Evolutionary conservation across 768 basidiomycete genomes (phyloP), one percentile per base, ranked within the genome.

Genomic region (Boletus sensibilis): DNA sequence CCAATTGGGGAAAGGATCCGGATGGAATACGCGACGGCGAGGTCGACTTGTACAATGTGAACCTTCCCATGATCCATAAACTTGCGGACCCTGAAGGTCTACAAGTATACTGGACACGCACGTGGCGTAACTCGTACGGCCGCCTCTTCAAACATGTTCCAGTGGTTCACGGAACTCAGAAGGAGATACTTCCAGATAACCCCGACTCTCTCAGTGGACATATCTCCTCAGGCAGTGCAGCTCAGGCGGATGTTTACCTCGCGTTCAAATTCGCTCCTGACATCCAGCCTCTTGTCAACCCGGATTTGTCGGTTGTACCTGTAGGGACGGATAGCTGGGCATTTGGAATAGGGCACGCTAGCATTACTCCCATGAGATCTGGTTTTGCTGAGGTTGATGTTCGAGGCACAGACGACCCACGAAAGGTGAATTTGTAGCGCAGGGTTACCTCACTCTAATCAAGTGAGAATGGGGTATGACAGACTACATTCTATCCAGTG

Each of bases 81-180:
- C 79, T 90, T 29, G 72, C 89, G 44, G 72, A 77, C 39, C 78
- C 82, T 33, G 79, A 79, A 49, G 84, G 85, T 9, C 70, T 93
- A 52, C 82, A 82, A 60, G 79, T 92, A 52, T 81, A 78, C 62
- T 94, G 92, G 90, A 92, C 94, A 12, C 77, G 70, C 27, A 83
- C 94, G 74, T 94, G 90, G 91, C 82, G 89, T 45, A 96, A 89
- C 67, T 81, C 85, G 11, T 96, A 95, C 65, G 88, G 89, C 4
- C 78, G 84, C 52, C 78, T 94, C 52, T 95, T 95, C 81, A 85
- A 85, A 68, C 70, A 75, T 38, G 66, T 79, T 39, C 60, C 63
- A 33, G 55, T 52, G 14, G 55, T 53, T 37, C 67, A 64, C 34
- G 50, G n/a, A 20, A 63, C 53, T 37, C 64, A 62, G 57, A 50